A percentile compares a stretch with the other conserved stretches of the same genome.
These are phyloP conservation scores for Trichoderma atrobrunneum DNA, from an alignment of 2,329 filamentous ascomycete genomes.

Conservation along the genomic window DNA sequence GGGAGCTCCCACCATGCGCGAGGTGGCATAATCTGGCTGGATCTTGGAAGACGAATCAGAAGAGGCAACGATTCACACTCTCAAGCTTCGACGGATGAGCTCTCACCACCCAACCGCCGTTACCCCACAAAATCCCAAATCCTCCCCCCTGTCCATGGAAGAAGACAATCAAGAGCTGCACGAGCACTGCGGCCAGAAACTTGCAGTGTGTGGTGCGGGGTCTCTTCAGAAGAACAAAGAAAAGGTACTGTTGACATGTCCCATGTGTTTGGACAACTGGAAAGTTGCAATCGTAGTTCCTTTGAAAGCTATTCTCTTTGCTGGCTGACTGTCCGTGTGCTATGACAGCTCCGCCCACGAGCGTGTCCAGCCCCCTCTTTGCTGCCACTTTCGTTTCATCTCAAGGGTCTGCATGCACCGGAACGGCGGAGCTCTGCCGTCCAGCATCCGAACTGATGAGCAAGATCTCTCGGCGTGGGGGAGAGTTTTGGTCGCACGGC, in stretches of 20 bases:
- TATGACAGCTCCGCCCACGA: neutral
- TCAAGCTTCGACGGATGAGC: neutral
- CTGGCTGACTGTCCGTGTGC: neutral
- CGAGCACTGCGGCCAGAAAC: neutral
- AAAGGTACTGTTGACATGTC: neutral
- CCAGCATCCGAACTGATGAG: neutral
- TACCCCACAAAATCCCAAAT: neutral
- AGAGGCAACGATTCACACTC: neutral
- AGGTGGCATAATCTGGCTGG: neutral
- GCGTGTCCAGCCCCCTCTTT: neutral
- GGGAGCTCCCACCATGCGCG: neutral
- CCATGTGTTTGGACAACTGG: neutral
- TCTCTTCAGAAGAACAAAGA: neutral
- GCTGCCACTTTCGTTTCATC: neutral
- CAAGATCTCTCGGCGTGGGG: constrained; percentile 16
- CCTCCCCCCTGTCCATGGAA: neutral
- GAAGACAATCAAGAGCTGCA: neutral
- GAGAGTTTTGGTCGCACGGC: neutral
- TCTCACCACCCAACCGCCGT: neutral
- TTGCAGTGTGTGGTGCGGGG: neutral
- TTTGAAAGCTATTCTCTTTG: neutral
- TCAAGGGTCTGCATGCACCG: constrained; percentile 10
- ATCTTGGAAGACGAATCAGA: constrained; percentile 8
- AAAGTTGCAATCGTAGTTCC: neutral
- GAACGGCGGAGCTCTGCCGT: constrained; percentile 5